Evolutionary conservation across 1,284 basidiomycete species (phyloP), one percentile per base, ranked within the genome.

Genomic region (Ustilago lituana): DNA sequence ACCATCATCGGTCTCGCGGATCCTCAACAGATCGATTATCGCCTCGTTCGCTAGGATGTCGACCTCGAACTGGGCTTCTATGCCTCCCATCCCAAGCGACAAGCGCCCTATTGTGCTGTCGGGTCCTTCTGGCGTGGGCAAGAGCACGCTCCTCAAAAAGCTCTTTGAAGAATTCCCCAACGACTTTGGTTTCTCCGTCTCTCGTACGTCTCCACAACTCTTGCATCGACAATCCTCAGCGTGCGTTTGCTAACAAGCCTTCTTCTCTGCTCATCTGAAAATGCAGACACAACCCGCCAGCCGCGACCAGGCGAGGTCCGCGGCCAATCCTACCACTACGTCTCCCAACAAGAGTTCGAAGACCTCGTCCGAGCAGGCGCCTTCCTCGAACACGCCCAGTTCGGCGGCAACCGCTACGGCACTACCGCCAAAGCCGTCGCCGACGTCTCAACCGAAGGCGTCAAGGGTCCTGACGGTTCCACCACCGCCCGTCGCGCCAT

Each of bases 81-180:
- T 62, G 6, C 68, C 68, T 23, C 50, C 58, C 17, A 66, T 71
- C 5, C 62, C 62, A 0, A 32, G 24, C 2, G 62, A 71, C 45
- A 71, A 66, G 46, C 70, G 77, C 23, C 91, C 91, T 9, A 86
- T 92, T 52, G 89, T 92, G 37, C 85, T 92, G 45, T 91, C 89
- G 64, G 91, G 91, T 0, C 91, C 91, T 0, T 94, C 92, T 1
- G 95, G 95, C 20, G 91, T 94, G 2, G 95, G 95, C 52, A 98
- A 98, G 83, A 92, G 91, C 77, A 96, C 95, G 0, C 88, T 98
- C 49, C 87, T 98, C 61, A 87, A 87, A 64, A 89, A 88, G 46
- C 89, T 99, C 45, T 93, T 98, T 79, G 85, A 84, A 27, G 90
- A 93, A 40, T 88, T 87, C 76, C 94, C 93, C 5, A 88, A 90